Base-by-base conservation (phyloP, 495 filamentous ascomycete species). In the Parathielavia hyrcaniae region DNA sequence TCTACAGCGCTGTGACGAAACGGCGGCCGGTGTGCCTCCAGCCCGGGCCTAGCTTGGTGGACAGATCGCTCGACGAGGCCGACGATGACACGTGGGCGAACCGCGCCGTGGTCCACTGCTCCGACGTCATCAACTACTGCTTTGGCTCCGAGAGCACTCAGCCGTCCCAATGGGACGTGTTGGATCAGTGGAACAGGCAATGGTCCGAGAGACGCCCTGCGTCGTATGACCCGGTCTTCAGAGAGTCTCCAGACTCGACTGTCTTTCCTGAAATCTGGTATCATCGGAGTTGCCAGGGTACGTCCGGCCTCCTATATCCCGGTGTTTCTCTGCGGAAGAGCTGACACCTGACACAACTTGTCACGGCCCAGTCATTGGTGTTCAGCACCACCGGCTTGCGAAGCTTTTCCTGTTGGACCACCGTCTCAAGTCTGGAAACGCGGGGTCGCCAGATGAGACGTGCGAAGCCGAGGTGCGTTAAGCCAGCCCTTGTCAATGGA, bases 341-440 rank as follows among this genome's bases (percentile, higher is more conserved):
- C 47, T 61, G 30, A 58, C 48, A 47, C 26, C 47, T 61, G 30
- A 58, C 48, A 47, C 26, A 20, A 4, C 38, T 23, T 5, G 13
- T 16, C 5, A 0, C 8, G 17, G 30, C 30, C 11, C 17, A 80
- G 78, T 78, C 11, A 78, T 81, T 46, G 78, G 77, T 7, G 69
- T 74, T 22, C 78, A 81, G 53, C 78, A 81, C 72, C 79, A 81
- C 68, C 77, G 76, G 52, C 69, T 77, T 54, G 80, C 81, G 50
- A 76, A 78, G 65, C 71, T 78, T 49, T 75, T 78, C 57, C 50
- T 67, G 32, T 35, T 53, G 19, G 26, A 39, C 2, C 46, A 58
- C 7, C 26, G 55, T 13, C 22, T 56, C 34, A 38, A n/a, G 12
- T 41, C 40, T 2, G 43, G 41, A 26, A 30, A 34, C 14, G 5